Percentiles rank a stretch among this genome's conserved stretches.
phyloP scores from a whole-genome alignment of 345 rosid genomes.

The Brassica rapa region DNA sequence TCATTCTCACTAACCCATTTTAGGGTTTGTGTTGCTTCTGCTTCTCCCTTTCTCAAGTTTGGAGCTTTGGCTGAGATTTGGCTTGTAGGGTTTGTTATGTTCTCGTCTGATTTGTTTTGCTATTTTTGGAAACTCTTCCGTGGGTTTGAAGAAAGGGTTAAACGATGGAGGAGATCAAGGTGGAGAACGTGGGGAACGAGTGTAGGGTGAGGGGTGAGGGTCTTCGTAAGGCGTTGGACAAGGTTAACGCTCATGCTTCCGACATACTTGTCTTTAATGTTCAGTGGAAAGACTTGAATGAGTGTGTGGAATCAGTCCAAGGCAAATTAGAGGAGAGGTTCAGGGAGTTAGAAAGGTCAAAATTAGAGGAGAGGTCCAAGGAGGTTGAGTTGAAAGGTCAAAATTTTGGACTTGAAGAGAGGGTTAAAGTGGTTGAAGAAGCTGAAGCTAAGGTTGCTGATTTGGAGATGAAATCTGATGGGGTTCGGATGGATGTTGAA shows the following conservation, averaged over 20 bases:
- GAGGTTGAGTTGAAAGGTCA: slow-evolving; percentile 6
- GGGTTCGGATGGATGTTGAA: slow-evolving; percentile 13
- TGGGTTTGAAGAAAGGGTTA: slow-evolving; percentile 24
- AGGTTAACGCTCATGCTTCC: neutral
- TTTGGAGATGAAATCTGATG: slow-evolving; percentile 10
- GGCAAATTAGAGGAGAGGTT: neutral
- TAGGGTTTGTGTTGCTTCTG: slow-evolving; percentile 12
- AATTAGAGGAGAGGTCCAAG: slow-evolving; percentile 9
- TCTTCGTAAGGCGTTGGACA: slow-evolving; percentile 15
- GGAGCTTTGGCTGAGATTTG: neutral
- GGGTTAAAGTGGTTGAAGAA: slow-evolving; percentile 28
- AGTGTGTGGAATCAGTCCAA: neutral
- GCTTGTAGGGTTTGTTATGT: neutral
- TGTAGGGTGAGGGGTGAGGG: slow-evolving; percentile 18
- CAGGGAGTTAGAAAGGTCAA: slow-evolving; percentile 8
- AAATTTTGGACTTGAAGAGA: slow-evolving; percentile 11
- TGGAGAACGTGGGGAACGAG: slow-evolving; percentile 20
- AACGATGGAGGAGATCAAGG: slow-evolving; percentile 18
- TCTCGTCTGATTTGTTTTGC: neutral
- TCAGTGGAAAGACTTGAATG: slow-evolving; percentile 28
- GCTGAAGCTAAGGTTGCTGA: slow-evolving; percentile 6
- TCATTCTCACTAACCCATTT: neutral
- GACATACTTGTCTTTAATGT: slow-evolving; percentile 19
- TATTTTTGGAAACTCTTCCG: neutral
- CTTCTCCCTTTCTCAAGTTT: neutral